Conservation (phyloP, 2,329 filamentous ascomycete species). For the Cryphonectria nitschkei region DNA sequence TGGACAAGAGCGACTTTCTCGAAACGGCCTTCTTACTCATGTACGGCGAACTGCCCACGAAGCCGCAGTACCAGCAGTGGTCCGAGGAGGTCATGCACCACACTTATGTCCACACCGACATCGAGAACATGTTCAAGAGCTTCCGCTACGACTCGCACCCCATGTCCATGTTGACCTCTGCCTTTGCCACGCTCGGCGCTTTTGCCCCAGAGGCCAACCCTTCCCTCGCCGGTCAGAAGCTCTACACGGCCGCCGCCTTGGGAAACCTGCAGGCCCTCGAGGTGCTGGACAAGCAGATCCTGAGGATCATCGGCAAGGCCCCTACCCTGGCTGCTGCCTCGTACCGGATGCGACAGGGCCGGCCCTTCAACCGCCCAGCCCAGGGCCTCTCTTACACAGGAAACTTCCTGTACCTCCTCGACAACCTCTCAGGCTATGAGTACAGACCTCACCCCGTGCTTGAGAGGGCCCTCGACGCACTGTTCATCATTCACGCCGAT, state of each 20-base stretch:
- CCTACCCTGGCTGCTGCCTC: slow-evolving; percentile 54
- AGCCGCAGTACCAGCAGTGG: slow-evolving; percentile 46
- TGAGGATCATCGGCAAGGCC: slow-evolving; percentile 55
- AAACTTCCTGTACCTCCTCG: slow-evolving; percentile 59
- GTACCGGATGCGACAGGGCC: slow-evolving; percentile 57
- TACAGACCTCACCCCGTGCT: slow-evolving; percentile 54
- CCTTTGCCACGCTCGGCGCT: slow-evolving; percentile 53
- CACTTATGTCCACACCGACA: slow-evolving; percentile 53
- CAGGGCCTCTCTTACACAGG: slow-evolving; percentile 54
- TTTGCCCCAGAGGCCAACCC: slow-evolving; percentile 56
- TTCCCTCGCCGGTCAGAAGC: slow-evolving; percentile 52
- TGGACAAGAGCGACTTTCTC: slow-evolving; percentile 52
- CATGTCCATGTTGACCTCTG: slow-evolving; percentile 55
- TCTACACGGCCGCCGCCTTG: slow-evolving; percentile 50
- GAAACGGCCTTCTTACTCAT: slow-evolving; percentile 55
- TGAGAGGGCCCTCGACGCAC: slow-evolving; percentile 53
- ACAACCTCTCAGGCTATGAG: slow-evolving; percentile 51
- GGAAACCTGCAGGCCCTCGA: slow-evolving; percentile 46
- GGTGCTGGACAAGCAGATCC: slow-evolving; percentile 55
- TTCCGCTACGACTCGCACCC: slow-evolving; percentile 57
- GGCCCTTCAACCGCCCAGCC: slow-evolving; percentile 53
- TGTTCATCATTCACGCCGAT: slow-evolving; percentile 61
- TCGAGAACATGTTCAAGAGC: slow-evolving; percentile 54
- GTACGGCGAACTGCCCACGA: slow-evolving; percentile 53
- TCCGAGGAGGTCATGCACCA: slow-evolving; percentile 55